Conservation (phyloP, 108 stramenopile genomes). For the Chaetoceros tenuissimus region DNA sequence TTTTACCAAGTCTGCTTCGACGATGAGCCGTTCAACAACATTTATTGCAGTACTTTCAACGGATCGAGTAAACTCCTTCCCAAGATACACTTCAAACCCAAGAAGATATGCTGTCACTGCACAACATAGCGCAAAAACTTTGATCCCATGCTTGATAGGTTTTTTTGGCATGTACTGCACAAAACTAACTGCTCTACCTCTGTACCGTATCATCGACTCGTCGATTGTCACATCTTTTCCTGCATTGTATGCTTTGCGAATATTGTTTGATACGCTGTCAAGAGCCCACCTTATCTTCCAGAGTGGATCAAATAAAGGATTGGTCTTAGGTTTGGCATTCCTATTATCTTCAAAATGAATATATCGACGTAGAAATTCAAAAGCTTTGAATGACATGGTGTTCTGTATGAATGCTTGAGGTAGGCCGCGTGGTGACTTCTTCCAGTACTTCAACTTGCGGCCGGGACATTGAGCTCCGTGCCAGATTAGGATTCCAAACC, state of each 20-base stretch:
- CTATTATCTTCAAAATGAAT: too few relatives aligned
- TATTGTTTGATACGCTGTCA: neutral
- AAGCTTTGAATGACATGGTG: too few relatives aligned
- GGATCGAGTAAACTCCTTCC: neutral
- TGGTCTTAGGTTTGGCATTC: too few relatives aligned
- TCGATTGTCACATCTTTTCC: neutral
- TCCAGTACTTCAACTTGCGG: too few relatives aligned
- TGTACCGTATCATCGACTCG: neutral
- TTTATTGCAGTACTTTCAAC: neutral
- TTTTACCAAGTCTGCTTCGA: neutral
- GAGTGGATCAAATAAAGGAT: neutral
- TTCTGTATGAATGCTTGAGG: too few relatives aligned
- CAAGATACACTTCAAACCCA: neutral
- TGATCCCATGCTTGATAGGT: constrained; percentile 3
- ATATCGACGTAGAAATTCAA: too few relatives aligned
- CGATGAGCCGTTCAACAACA: neutral
- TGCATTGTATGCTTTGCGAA: neutral
- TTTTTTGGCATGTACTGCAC: constrained; percentile 2
- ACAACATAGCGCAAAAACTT: neutral
- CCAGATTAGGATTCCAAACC: too few relatives aligned
- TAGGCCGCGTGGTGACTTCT: too few relatives aligned
- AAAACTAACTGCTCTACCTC: neutral
- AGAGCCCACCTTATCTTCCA: neutral
- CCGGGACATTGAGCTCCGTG: too few relatives aligned
- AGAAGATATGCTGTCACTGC: neutral